Conservation (phyloP, 768 basidiomycete genomes). For the Lactarius akahatsu region DNA sequence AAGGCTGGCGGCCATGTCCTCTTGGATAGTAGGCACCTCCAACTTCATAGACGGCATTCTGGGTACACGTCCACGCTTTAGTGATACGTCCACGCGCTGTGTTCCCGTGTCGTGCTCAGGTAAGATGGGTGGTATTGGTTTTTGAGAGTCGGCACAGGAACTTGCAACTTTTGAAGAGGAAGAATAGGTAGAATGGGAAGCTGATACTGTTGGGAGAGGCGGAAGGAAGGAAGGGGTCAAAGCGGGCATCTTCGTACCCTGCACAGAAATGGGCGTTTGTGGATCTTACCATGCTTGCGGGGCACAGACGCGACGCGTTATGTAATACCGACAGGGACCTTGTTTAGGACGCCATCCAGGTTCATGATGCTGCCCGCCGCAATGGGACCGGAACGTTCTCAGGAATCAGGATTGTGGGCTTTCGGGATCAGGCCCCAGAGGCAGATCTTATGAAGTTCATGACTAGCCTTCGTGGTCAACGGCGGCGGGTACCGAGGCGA, state of each 20-base stretch:
- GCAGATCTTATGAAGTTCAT: no score
- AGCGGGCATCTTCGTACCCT: constrained; percentile 14
- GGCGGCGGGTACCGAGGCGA: no score
- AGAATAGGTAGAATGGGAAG: background rate
- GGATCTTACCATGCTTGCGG: no score
- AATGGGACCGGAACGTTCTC: no score
- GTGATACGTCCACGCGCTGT: background rate
- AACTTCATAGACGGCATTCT: constrained; percentile 46
- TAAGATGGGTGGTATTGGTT: constrained; percentile 10
- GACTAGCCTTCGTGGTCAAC: no score
- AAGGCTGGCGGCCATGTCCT: constrained; percentile 61
- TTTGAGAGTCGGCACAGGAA: background rate
- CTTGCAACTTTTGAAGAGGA: constrained; percentile 3
- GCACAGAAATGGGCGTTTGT: background rate
- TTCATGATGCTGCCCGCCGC: no score
- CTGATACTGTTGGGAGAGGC: background rate
- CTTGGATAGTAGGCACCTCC: constrained; percentile 52
- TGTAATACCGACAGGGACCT: background rate
- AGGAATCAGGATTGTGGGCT: no score
- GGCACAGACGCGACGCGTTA: background rate
- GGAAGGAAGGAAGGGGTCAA: constrained; percentile 20
- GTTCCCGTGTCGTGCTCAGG: constrained; percentile 1
- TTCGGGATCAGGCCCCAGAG: no score
- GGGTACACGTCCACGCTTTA: constrained; percentile 9
- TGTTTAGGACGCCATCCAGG: no score